A percentile compares a stretch with the other conserved stretches of the same genome.
These are phyloP conservation scores for Polyplosphaeria fusca DNA, from an alignment of 495 filamentous ascomycete species.

Conservation along the genomic window DNA sequence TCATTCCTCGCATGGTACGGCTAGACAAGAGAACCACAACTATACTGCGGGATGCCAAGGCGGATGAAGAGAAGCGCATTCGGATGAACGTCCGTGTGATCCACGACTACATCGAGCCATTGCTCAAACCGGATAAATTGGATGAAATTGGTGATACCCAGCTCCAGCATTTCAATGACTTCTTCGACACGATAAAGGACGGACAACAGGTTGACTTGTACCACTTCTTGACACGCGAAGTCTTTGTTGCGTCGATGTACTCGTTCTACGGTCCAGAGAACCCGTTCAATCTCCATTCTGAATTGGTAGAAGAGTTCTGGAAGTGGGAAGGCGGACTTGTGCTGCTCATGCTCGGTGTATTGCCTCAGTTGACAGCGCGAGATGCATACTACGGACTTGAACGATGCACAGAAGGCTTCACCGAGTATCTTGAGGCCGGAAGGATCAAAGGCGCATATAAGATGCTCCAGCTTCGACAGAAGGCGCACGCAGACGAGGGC, in stretches of 20 bases:
- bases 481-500: conserved; percentile 16
- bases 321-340: conserved; percentile 31
- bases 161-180: conserved; percentile 29
- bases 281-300: conserved; percentile 33
- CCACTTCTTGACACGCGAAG: conserved; percentile 6
- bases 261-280: conserved; percentile 38
- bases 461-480: conserved; percentile 29
- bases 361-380: conserved; percentile 26
- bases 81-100: conserved; percentile 24
- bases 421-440: conserved; percentile 28
- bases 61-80: conserved; percentile 18
- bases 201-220: conserved; percentile 15
- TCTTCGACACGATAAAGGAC: conserved; percentile 15
- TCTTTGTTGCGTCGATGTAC: conserved; percentile 12
- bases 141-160: conserved; percentile 41
- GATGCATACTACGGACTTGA: conserved; percentile 34
- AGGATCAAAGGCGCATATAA: conserved; percentile 22
- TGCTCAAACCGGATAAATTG: conserved; percentile 28
- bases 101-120: conserved; percentile 31
- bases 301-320: conserved; percentile 35
- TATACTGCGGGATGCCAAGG: conserved; percentile 13
- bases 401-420: conserved; percentile 29
- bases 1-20: conserved; percentile 29
- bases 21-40: conserved; percentile 25
- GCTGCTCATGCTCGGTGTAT: conserved; percentile 21